Percentiles rank a stretch among this genome's conserved stretches.
These are phyloP conservation scores for Protomyces macrosporus DNA, from an alignment of 1,139 yeast species.

Conservation along the genomic window DNA sequence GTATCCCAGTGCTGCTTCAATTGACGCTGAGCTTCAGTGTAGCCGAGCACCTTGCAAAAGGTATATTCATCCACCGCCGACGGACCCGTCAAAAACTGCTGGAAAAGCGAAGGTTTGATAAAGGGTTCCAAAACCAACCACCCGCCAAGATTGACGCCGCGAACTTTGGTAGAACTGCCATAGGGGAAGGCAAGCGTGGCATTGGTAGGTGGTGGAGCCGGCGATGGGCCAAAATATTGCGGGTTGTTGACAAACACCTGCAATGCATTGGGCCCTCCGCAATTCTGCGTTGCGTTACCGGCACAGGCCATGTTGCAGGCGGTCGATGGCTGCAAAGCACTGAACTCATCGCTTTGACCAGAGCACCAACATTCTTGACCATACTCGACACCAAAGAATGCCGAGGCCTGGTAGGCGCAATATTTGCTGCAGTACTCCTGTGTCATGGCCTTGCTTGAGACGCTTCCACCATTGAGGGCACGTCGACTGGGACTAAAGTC, in stretches of 20 bases:
- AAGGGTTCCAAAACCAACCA: slow-evolving; percentile 60
- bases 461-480: neutral
- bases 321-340: neutral
- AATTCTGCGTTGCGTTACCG: neutral
- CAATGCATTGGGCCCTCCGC: slow-evolving; percentile 1
- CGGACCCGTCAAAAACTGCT: slow-evolving; percentile 29
- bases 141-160: slow-evolving; percentile 86
- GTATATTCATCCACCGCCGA: slow-evolving; percentile 79
- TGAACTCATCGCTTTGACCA: neutral
- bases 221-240: too few species aligned
- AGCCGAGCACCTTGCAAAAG: slow-evolving; percentile 59
- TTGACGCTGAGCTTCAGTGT: slow-evolving; percentile 50
- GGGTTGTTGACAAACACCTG: neutral
- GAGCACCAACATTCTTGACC: neutral
- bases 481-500: neutral
- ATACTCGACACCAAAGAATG: neutral
- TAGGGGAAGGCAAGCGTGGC: too few species aligned
- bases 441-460: neutral
- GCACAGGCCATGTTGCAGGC: slow-evolving; percentile 1
- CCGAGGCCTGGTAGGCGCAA: neutral
- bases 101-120: slow-evolving; percentile 44
- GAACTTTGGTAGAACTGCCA: slow-evolving; percentile 29
- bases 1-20: slow-evolving; percentile 70
- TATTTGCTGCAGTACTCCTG: neutral
- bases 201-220: too few species aligned